Base-by-base conservation (phyloP, 345 rosid genomes). In the Eucalyptus curtisii region DNA sequence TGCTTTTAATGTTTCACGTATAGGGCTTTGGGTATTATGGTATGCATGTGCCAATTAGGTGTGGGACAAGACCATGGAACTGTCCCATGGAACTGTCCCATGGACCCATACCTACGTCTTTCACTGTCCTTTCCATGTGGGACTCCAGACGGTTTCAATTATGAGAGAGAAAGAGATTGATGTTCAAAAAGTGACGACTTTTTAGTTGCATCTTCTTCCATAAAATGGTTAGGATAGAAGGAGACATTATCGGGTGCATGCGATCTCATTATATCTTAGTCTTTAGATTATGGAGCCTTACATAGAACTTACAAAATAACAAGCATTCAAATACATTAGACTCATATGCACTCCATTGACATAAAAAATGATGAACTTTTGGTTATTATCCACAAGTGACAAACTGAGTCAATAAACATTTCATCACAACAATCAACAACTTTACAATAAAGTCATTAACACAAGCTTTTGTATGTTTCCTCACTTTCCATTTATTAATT, bases 331-430 rank as follows among this genome's bases (percentile, higher is more conserved):
- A 40, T 19, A 76, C 14, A 76, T 19, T 37, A 76, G 15, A 76
- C 27, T 76, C 13, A 22, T 37, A 37, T 37, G 27, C 82, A 10
- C 14, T 76, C 8, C 7, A 2, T 37, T 10, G 45, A 76, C 27
- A 20, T 24, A 9, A 37, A 71, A 19, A n/a, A 1, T 7, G 22
- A 71, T 19, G 2, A 10, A 37, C 2, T 71, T 71, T 19, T 17
- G 1, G 1, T 33, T 71, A 19, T 33, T 33, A 33, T 71, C 8
- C 7, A 33, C 25, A 17, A 0, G 2, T 10, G 3, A 76, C 2
- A 3, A 22, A 37, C 7, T 0, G 4, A 37, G 27, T 10, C 5
- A 22, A 33, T 3, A 76, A 37, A 37, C 8, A 20, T 76, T 19
- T 76, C 3, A 3, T 76, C 2, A 3, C 5, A 37, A 37, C 8